Evolutionary conservation across 2,329 filamentous ascomycete species (phyloP).

Genomic region (Diplodia sapinea): DNA sequence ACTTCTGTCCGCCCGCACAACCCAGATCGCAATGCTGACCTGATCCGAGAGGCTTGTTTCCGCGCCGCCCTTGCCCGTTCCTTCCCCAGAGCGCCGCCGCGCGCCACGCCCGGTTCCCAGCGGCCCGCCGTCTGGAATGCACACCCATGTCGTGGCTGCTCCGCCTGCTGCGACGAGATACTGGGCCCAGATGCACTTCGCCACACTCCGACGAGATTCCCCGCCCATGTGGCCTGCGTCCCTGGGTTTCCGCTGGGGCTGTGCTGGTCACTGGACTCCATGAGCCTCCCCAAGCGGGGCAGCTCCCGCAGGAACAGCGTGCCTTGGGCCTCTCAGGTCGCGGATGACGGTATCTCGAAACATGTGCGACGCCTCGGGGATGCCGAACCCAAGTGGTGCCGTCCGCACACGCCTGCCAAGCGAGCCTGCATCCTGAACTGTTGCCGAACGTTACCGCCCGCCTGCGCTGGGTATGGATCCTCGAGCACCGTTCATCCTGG

Average conservation of each 20-base stretch:
- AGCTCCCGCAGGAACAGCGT: slow-evolving; percentile 14
- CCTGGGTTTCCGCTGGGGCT: slow-evolving; percentile 20
- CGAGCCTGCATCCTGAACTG: slow-evolving; percentile 18
- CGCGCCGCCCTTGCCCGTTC: slow-evolving; percentile 24
- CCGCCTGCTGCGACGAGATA: slow-evolving; percentile 8
- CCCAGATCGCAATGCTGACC: slow-evolving; percentile 20
- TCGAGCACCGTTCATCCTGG: background rate
- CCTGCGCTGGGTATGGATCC: slow-evolving; percentile 19
- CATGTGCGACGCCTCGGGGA: slow-evolving; percentile 25
- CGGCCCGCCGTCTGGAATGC: slow-evolving; percentile 16
- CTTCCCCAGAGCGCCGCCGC: slow-evolving; percentile 27
- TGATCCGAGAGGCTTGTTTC: slow-evolving; percentile 15
- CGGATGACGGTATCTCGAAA: slow-evolving; percentile 17
- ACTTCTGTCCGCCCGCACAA: slow-evolving; percentile 26
- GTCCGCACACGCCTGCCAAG: slow-evolving; percentile 24
- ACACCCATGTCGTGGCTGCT: slow-evolving; percentile 16
- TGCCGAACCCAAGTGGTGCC: slow-evolving; percentile 21
- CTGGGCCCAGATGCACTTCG: slow-evolving; percentile 18
- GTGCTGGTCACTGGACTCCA: slow-evolving; percentile 12
- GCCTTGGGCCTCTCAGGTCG: slow-evolving; percentile 14
- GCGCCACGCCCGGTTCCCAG: slow-evolving; percentile 11
- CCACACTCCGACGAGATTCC: slow-evolving; percentile 21
- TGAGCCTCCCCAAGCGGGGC: slow-evolving; percentile 13
- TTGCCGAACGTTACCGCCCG: slow-evolving; percentile 11
- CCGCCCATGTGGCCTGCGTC: background rate